Evolutionary conservation across 108 stramenopile genomes (phyloP).

Genomic region (Discostella pseudostelligera): DNA sequence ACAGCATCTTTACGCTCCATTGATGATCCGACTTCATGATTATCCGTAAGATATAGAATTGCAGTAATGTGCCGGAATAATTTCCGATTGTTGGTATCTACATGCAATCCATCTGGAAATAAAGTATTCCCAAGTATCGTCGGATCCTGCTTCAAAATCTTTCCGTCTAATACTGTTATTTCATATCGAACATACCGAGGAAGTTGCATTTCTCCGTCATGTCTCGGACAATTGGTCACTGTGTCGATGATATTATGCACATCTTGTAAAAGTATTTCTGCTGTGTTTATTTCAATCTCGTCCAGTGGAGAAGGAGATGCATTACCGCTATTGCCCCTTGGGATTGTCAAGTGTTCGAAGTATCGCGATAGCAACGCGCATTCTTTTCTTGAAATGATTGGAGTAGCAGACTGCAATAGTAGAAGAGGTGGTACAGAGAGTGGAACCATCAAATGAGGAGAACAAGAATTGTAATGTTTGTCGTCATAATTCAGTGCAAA

Average conservation of each 20-base stretch:
- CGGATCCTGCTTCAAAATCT: slow-evolving; percentile 1
- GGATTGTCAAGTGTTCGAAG: slow-evolving; percentile 16
- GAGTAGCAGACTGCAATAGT: slow-evolving; percentile 15
- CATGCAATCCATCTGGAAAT: slow-evolving; percentile 45
- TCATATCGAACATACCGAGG: slow-evolving; percentile 41
- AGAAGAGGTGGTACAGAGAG: slow-evolving; percentile 18
- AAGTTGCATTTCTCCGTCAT: slow-evolving; percentile 21
- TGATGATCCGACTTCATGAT: slow-evolving; percentile 1
- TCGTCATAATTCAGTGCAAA: no score
- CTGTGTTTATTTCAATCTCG: slow-evolving; percentile 1
- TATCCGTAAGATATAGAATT: slow-evolving; percentile 45
- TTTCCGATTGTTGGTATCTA: slow-evolving; percentile 49
- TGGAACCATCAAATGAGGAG: slow-evolving; percentile 2
- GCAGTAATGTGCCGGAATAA: slow-evolving; percentile 46
- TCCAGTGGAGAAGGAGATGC: neutral
- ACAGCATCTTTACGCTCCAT: neutral
- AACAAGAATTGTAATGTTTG: neutral
- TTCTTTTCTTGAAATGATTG: slow-evolving; percentile 15
- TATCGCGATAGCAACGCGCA: slow-evolving; percentile 13
- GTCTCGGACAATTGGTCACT: slow-evolving; percentile 41
- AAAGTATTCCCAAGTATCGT: slow-evolving; percentile 12
- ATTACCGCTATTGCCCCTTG: neutral
- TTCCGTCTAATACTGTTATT: slow-evolving; percentile 1
- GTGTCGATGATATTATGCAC: slow-evolving; percentile 31
- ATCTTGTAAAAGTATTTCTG: slow-evolving; percentile 13